Percentiles rank a stretch among this genome's conserved stretches.
Evolutionary conservation across 2,329 filamentous ascomycete genomes (phyloP).

Genomic region (Neoscytalidium dimidiatum): DNA sequence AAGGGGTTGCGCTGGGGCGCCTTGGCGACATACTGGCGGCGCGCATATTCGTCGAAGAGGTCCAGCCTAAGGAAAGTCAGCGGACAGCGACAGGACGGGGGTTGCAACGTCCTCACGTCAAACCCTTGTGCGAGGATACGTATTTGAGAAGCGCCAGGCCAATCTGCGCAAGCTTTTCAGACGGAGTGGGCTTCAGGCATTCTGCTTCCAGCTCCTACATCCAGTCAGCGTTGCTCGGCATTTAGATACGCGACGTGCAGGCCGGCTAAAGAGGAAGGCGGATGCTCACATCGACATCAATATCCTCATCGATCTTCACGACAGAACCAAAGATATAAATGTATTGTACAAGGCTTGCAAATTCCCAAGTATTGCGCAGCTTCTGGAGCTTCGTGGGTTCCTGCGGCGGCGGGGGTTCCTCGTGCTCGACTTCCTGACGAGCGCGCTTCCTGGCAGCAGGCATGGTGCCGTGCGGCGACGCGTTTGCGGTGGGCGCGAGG

Average conservation of each 20-base stretch:
- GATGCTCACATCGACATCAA: slow-evolving; percentile 79
- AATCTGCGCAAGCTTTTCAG: slow-evolving; percentile 74
- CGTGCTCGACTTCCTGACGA: slow-evolving; percentile 56
- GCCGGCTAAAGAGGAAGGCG: no score
- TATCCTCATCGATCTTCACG: slow-evolving; percentile 84
- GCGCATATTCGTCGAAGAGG: slow-evolving; percentile 90
- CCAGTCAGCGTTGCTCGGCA: slow-evolving; percentile 30
- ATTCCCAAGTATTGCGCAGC: slow-evolving; percentile 92
- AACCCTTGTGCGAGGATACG: slow-evolving; percentile 87
- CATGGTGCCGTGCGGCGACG: slow-evolving; percentile 35
- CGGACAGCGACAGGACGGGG: neutral
- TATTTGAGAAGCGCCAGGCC: slow-evolving; percentile 87
- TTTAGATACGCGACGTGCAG: slow-evolving; percentile 24
- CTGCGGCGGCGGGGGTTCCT: slow-evolving; percentile 29
- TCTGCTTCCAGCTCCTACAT: slow-evolving; percentile 82
- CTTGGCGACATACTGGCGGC: slow-evolving; percentile 84
- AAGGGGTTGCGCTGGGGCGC: slow-evolving; percentile 81
- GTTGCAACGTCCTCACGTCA: slow-evolving; percentile 67
- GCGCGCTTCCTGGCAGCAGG: slow-evolving; percentile 38
- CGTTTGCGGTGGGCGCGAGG: slow-evolving; percentile 26
- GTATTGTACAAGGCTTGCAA: slow-evolving; percentile 91
- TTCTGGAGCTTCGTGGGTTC: slow-evolving; percentile 56
- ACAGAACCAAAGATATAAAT: slow-evolving; percentile 86
- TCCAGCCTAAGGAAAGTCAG: slow-evolving; percentile 62
- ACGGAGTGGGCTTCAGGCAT: slow-evolving; percentile 75